Evolutionary conservation across 1,284 basidiomycete species (phyloP).

Genomic region (Dichomitus squalens): DNA sequence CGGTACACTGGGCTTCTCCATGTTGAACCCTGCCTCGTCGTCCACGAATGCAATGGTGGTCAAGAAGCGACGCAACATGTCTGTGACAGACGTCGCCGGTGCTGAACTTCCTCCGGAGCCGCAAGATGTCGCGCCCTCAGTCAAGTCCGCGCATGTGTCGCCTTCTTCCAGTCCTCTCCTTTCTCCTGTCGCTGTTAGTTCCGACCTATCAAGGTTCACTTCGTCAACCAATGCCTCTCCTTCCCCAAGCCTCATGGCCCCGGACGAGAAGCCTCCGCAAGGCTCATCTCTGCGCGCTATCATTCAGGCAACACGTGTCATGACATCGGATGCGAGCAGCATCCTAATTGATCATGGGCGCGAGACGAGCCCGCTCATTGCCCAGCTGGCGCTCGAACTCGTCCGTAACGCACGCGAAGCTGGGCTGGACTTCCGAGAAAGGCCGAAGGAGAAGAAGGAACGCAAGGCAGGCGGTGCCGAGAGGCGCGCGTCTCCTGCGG

Average conservation of each 20-base stretch:
- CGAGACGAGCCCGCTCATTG: conserved; percentile 64
- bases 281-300: conserved; percentile 74
- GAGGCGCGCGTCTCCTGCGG: background rate
- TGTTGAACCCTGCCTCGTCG: conserved; percentile 50
- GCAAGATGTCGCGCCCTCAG: conserved; percentile 2
- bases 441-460: conserved; percentile 50
- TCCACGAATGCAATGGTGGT: conserved; percentile 23
- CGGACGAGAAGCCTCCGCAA: conserved; percentile 45
- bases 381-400: conserved; percentile 69
- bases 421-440: conserved; percentile 57
- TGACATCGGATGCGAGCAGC: conserved; percentile 79
- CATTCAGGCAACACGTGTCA: conserved; percentile 83
- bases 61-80: conserved; percentile 35
- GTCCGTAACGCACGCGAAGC: conserved; percentile 75
- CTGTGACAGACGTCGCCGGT: conserved; percentile 28
- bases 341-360: conserved; percentile 70
- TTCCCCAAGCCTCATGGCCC: conserved; percentile 22
- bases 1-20: conserved; percentile 68
- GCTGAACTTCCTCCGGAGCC: conserved; percentile 14
- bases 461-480: conserved; percentile 16
- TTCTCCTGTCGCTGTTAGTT: conserved; percentile 21
- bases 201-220: conserved; percentile 19
- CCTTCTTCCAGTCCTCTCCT: conserved; percentile 25
- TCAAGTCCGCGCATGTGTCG: conserved; percentile 24
- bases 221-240: conserved; percentile 19